phyloP scores from a whole-genome alignment of 139 green algal genomes.

The Protoeuglena noctilucae region DNA sequence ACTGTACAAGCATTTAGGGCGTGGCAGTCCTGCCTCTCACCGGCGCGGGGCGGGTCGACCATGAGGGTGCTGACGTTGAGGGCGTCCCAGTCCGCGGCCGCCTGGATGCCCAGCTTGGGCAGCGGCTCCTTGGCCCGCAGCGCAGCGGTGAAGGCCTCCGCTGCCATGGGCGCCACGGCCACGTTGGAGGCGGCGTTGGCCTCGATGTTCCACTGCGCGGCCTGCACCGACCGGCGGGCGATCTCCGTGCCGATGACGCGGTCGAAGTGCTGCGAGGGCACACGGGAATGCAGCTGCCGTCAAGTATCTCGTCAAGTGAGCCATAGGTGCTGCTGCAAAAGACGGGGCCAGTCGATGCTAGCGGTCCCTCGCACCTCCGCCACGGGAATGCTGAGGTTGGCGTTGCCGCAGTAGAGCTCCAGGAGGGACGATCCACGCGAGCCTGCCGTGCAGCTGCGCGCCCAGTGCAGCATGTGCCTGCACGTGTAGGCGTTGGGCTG shows the following conservation, averaged over 20 bases:
- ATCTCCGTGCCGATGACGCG: constrained; percentile 11
- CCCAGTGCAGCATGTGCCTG: constrained; percentile 72
- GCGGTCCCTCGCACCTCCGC: too few species aligned
- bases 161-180: constrained; percentile 53
- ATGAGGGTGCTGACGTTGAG: constrained; percentile 50
- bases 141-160: constrained; percentile 65
- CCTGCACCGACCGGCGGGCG: background rate
- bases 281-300: too few species aligned
- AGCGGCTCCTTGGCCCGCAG: constrained; percentile 22
- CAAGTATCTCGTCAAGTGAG: too few species aligned
- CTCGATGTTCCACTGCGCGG: constrained; percentile 23
- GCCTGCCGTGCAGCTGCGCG: constrained; percentile 4
- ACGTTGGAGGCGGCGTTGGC: constrained; percentile 31
- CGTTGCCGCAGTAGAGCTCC: constrained; percentile 90
- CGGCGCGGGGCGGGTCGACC: too few species aligned
- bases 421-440: constrained; percentile 34
- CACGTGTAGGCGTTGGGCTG: constrained; percentile 79
- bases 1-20: too few species aligned
- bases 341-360: too few species aligned
- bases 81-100: constrained; percentile 23
- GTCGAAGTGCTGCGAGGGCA: too few species aligned
- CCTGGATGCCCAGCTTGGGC: constrained; percentile 28
- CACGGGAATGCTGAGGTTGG: constrained; percentile 80
- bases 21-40: too few species aligned
- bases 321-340: too few species aligned